Percentiles rank a stretch among this genome's conserved stretches.
These are phyloP conservation scores for Bryoglossum gracile DNA, from an alignment of 495 filamentous ascomycete genomes.

Conservation along the genomic window DNA sequence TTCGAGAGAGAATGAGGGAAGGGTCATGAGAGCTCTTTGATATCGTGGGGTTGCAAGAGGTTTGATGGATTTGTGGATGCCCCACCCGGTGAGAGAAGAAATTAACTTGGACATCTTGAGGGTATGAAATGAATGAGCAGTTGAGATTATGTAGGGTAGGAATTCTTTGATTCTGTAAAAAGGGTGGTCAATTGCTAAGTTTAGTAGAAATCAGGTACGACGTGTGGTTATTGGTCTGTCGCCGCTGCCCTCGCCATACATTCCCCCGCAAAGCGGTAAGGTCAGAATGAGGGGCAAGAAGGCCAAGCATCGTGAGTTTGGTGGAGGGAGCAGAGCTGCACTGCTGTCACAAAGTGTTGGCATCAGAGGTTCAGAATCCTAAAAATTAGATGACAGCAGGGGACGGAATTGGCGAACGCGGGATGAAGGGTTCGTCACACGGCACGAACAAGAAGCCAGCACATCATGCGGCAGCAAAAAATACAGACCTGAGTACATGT, in stretches of 20 bases:
- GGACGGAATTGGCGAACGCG: neutral
- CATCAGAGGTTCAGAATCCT: neutral
- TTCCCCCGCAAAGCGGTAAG: neutral
- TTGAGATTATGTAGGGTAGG: too few species aligned
- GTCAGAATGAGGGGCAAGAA: neutral
- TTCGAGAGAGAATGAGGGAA: slow-evolving; percentile 26
- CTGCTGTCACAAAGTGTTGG: neutral
- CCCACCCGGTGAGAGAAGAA: neutral
- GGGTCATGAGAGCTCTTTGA: slow-evolving; percentile 14
- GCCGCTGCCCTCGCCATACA: neutral
- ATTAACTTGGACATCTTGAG: neutral
- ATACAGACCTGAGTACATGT: too few species aligned
- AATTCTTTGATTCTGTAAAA: too few species aligned
- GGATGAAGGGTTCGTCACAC: too few species aligned
- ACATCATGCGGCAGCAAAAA: too few species aligned
- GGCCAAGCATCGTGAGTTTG: neutral
- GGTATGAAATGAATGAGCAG: neutral
- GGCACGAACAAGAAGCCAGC: too few species aligned
- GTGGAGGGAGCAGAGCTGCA: too few species aligned
- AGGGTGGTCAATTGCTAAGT: too few species aligned
- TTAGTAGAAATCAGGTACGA: too few species aligned
- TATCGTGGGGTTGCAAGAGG: neutral
- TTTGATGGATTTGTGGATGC: neutral
- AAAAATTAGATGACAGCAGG: neutral
- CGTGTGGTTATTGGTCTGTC: too few species aligned